These are phyloP conservation scores for Thuidium tamariscinum DNA, from an alignment of 225 moss, liverwort and hornwort genomes.

Conservation along the genomic window DNA sequence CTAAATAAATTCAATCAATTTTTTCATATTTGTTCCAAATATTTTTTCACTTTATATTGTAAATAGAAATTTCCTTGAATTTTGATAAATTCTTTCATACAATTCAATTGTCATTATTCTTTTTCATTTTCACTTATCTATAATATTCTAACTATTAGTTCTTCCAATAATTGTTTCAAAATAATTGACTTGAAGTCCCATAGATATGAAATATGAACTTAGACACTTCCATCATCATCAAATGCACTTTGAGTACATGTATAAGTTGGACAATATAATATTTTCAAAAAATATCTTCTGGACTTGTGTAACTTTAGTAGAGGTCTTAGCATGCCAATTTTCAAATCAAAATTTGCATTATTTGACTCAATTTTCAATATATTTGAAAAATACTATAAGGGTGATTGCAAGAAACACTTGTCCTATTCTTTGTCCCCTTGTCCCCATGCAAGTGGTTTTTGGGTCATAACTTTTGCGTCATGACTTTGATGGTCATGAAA, in stretches of 20 bases:
- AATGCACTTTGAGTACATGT: fast-evolving
- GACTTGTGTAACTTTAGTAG: no score
- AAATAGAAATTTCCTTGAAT: fast-evolving
- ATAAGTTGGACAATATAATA: no score
- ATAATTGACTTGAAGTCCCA: neutral
- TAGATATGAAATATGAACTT: neutral
- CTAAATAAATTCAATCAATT: neutral
- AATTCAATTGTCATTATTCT: neutral
- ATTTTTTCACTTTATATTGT: neutral
- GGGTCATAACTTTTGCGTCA: no score
- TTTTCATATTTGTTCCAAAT: neutral
- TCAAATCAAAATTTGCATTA: no score
- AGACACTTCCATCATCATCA: neutral
- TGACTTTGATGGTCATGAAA: no score
- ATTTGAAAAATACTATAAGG: no score
- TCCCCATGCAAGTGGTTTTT: no score
- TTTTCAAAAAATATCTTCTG: no score
- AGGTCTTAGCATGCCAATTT: no score
- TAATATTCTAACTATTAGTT: neutral
- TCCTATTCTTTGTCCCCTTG: no score
- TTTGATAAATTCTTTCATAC: fast-evolving
- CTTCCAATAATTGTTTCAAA: neutral
- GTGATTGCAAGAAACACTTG: no score
- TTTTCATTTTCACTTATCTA: fast-evolving
- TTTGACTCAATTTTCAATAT: no score